Evolutionary conservation across 2,329 filamentous ascomycete species (phyloP), one percentile per base, ranked within the genome.

Genomic region (Beauveria varroae): DNA sequence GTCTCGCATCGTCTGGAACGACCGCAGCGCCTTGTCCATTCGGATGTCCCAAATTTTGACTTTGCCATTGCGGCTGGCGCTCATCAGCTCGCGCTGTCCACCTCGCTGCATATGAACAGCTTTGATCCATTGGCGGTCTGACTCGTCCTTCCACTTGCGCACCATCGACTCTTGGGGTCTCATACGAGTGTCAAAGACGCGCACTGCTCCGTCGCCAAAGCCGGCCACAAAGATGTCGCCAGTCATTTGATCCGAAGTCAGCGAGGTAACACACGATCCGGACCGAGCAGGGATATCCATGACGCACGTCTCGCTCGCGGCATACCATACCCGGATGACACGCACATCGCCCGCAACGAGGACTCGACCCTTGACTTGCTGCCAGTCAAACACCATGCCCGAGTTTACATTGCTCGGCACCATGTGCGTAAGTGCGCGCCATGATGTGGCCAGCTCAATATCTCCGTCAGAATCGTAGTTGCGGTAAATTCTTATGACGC

Each of bases 301-400:
- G 58, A 91, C 85, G 75, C 93, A 98, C 43, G 95, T 88, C 79
- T 99, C 95, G 49, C 91, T 90, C 8, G 91, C 91, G 18, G 93
- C 93, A 70, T 96, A 95, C 95, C 95, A 99, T 40, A 98, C 91
- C 41, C 93, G 85, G 67, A 99, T 97, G 40, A 97, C 90, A 62
- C 95, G 90, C 59, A 97, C 91, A 72, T 99, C 95, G 50, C 95
- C 95, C 12, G 95, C 95, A 37, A 98, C 95, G n/a, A 99, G 82
- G 8, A 96, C 88, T 63, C 91, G 90, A 8, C 95, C 95, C 67
- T 91, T 91, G n/a, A 96, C 93, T 76, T 99, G 95, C 73, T 98
- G 93, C 95, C 95, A 99, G 73, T 99, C 93, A 71, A 98, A 96
- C 28, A 98, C 93, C 75, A 99, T 88, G 24, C 95, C 95, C 1